Evolutionary conservation across 139 green algal genomes (phyloP), one percentile per base, ranked within the genome.

Genomic region (Chlorella sp.): DNA sequence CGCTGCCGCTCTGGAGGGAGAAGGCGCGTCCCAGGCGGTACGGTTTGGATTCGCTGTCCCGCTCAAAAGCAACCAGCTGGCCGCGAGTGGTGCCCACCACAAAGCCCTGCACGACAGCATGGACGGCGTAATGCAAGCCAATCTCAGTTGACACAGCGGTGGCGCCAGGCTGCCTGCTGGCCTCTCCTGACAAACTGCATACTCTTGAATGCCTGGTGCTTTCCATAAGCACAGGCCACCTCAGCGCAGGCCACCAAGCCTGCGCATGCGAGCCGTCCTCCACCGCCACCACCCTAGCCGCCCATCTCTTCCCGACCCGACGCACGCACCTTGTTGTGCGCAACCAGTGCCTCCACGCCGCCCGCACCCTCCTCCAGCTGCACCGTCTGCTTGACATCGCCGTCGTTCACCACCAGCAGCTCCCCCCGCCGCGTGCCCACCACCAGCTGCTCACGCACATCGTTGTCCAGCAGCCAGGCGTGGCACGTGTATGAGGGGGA

Each of bases 371-470:
- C 92, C 40, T 95, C 93, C 22, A 87, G 83, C 26, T 87, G 89
- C 61, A 98, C 92, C 19, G 88, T 88, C 11, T 90, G 91, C 66
- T 91, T 91, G 15, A 95, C 85, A n/a, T 97, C 95, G 7, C 92
- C 93, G 40, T 93, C 94, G 57, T 94, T 94, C 36, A 98, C 83
- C 40, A 99, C 87, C 77, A 99, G 92, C 69, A 98, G 40, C 89
- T 99, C 96, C 0, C 97, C 97, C 28, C 91, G 93, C 4, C 92
- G 92, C 37, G 94, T 98, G n/a, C 96, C 96, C 82, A 98, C 64
- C 79, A 97, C 93, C 83, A 91, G 80, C 66, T 60, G 39, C 61
- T 40, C 61, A 14, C 26, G 22, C 7, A 57, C 37, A 12, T 89
- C 81, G 28, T 66, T 88, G 64, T 88, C 66, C 30, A 81, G 69